phyloP scores from a whole-genome alignment of 2,329 filamentous ascomycete genomes.

The Ceratocystis alfenasii region DNA sequence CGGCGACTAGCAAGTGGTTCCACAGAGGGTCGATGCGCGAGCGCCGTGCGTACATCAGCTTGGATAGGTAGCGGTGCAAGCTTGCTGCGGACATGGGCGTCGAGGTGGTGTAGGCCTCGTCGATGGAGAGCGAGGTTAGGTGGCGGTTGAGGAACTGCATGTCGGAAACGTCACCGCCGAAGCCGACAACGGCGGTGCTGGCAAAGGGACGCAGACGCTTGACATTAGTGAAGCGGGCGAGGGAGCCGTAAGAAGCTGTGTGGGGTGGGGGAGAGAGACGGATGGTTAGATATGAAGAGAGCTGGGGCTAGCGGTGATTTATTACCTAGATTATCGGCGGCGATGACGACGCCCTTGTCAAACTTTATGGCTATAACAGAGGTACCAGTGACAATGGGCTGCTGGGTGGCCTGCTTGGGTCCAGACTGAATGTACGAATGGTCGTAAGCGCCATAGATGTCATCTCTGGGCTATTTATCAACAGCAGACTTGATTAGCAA shows the following conservation, averaged over 20 bases:
- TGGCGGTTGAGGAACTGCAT: conserved; percentile 98
- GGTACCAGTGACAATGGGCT: conserved; percentile 88
- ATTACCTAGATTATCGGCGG: conserved; percentile 87
- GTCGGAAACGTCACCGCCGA: conserved; percentile 94
- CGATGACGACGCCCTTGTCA: conserved; percentile 90
- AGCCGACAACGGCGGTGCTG: conserved; percentile 71
- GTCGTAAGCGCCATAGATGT: conserved; percentile 92
- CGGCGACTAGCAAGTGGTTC: conserved; percentile 89
- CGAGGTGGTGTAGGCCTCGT: conserved; percentile 63
- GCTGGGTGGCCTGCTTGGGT: conserved; percentile 79
- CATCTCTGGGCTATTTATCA: conserved; percentile 69
- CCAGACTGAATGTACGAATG: conserved; percentile 63
- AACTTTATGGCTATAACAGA: conserved; percentile 93
- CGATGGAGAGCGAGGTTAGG: conserved; percentile 72
- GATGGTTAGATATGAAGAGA: not conserved
- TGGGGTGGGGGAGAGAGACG: not conserved
- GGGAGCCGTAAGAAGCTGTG: conserved; percentile 92
- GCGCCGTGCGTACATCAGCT: conserved; percentile 90
- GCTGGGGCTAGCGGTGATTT: conserved; percentile 15
- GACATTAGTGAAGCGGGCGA: conserved; percentile 91
- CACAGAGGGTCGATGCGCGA: conserved; percentile 94
- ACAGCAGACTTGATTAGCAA: conserved; percentile 22
- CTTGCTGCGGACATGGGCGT: conserved; percentile 69
- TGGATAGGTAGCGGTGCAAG: conserved; percentile 89
- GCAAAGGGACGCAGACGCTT: conserved; percentile 89